Evolutionary conservation across 495 filamentous ascomycete species (phyloP).

Genomic region (Ascodesmis nigricans): DNA sequence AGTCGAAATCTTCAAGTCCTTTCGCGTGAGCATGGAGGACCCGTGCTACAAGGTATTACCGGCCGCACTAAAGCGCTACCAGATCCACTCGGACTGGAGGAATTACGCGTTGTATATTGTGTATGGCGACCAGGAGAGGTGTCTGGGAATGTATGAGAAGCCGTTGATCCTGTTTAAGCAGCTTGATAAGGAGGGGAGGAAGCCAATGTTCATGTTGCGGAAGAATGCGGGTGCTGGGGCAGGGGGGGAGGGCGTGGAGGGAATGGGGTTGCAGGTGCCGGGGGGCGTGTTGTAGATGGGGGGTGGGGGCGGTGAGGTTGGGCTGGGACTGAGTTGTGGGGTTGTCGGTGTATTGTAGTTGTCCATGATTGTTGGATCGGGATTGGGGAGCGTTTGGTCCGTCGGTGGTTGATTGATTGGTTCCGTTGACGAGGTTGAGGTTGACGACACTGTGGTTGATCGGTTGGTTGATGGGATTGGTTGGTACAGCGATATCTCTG

Average conservation of each 20-base stretch:
- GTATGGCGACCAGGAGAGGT: constrained; percentile 89
- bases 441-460: too few relatives aligned
- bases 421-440: not conserved
- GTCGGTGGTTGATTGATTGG: constrained; percentile 1
- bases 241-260: constrained; percentile 3
- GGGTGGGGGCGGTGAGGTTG: too few relatives aligned
- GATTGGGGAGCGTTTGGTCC: not conserved
- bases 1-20: constrained; percentile 85
- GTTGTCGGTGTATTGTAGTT: constrained; percentile 9
- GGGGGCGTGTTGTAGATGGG: constrained; percentile 15
- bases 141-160: constrained; percentile 73
- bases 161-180: constrained; percentile 94
- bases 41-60: constrained; percentile 94
- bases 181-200: constrained; percentile 81
- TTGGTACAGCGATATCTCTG: too few relatives aligned
- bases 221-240: constrained; percentile 17
- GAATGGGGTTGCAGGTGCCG: constrained; percentile 12
- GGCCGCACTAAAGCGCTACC: constrained; percentile 88
- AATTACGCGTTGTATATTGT: constrained; percentile 96
- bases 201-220: constrained; percentile 97
- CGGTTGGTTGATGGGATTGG: too few relatives aligned
- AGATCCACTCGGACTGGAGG: constrained; percentile 91
- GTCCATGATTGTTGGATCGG: not conserved
- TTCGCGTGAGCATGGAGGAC: constrained; percentile 91
- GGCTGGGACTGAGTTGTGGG: not conserved